Conservation (phyloP, 2,329 filamentous ascomycete species). For the Trichoderma gracile region DNA sequence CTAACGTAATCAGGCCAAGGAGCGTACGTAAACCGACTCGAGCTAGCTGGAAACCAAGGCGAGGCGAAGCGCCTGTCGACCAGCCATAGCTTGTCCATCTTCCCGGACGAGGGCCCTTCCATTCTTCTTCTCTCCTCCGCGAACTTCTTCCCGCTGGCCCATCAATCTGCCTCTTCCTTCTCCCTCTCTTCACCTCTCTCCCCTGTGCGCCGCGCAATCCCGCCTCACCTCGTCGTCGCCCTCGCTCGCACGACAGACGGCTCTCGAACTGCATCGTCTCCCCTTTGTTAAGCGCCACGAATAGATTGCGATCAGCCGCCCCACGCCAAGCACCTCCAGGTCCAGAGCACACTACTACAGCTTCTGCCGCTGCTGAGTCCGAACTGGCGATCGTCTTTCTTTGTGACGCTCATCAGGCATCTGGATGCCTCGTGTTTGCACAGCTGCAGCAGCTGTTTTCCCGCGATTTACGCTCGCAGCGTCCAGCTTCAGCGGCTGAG, state of each 20-base stretch:
- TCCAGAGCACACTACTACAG: background rate
- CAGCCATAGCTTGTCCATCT: background rate
- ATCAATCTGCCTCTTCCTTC: background rate
- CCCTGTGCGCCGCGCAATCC: slow-evolving; percentile 7
- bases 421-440: background rate
- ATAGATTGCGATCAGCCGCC: slow-evolving; percentile 23
- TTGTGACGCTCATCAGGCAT: slow-evolving; percentile 11
- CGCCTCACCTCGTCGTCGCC: background rate
- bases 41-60: slow-evolving; percentile 19
- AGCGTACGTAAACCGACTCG: slow-evolving; percentile 23
- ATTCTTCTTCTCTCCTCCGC: background rate
- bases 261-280: slow-evolving; percentile 4
- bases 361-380: slow-evolving; percentile 8
- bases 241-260: slow-evolving; percentile 5
- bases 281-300: slow-evolving; percentile 24
- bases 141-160: background rate
- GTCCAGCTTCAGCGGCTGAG: slow-evolving; percentile 15
- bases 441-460: slow-evolving; percentile 3
- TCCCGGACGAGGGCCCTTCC: background rate
- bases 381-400: slow-evolving; percentile 11
- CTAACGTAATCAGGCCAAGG: slow-evolving; percentile 24
- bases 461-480: background rate
- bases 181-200: too few relatives aligned
- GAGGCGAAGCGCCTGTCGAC: slow-evolving; percentile 17
- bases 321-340: slow-evolving; percentile 13